These are phyloP conservation scores for Curvularia sp. DNA, from an alignment of 2,329 filamentous ascomycete species.

Conservation along the genomic window DNA sequence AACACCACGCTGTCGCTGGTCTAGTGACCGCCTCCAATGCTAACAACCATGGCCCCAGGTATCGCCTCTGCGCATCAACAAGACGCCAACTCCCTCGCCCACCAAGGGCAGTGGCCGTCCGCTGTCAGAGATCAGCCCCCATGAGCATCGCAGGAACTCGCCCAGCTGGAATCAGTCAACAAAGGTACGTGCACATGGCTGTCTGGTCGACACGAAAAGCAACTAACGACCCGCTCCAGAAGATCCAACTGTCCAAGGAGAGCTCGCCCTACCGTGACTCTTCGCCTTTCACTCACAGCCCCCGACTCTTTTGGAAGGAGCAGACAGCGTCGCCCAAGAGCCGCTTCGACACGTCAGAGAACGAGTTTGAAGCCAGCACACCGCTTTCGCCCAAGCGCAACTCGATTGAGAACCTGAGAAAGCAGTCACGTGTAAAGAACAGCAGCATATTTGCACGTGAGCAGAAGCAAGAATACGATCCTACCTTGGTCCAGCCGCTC, in stretches of 20 bases:
- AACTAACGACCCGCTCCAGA: slow-evolving; percentile 57
- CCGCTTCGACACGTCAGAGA: slow-evolving; percentile 70
- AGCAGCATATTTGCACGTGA: slow-evolving; percentile 96
- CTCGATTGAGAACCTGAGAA: slow-evolving; percentile 94
- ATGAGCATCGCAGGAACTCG: slow-evolving; percentile 87
- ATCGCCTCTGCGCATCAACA: slow-evolving; percentile 81
- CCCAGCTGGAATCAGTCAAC: slow-evolving; percentile 82
- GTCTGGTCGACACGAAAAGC: slow-evolving; percentile 20
- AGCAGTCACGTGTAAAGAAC: slow-evolving; percentile 94
- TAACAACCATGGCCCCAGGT: slow-evolving; percentile 60
- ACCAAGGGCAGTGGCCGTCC: slow-evolving; percentile 68
- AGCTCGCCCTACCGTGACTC: slow-evolving; percentile 81
- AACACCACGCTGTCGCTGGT: neutral
- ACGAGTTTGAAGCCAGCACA: slow-evolving; percentile 63
- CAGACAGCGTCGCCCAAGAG: slow-evolving; percentile 68
- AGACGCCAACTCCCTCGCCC: slow-evolving; percentile 68
- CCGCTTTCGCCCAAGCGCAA: slow-evolving; percentile 78
- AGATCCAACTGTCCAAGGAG: slow-evolving; percentile 73
- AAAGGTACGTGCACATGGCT: slow-evolving; percentile 63
- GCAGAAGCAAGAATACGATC: slow-evolving; percentile 91
- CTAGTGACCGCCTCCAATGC: slow-evolving; percentile 6
- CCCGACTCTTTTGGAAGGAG: slow-evolving; percentile 88
- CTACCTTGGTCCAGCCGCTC: slow-evolving; percentile 75
- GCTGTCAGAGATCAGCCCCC: slow-evolving; percentile 86
- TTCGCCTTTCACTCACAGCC: slow-evolving; percentile 77